phyloP scores from a whole-genome alignment of 768 basidiomycete genomes.

The Trametes cubensis region DNA sequence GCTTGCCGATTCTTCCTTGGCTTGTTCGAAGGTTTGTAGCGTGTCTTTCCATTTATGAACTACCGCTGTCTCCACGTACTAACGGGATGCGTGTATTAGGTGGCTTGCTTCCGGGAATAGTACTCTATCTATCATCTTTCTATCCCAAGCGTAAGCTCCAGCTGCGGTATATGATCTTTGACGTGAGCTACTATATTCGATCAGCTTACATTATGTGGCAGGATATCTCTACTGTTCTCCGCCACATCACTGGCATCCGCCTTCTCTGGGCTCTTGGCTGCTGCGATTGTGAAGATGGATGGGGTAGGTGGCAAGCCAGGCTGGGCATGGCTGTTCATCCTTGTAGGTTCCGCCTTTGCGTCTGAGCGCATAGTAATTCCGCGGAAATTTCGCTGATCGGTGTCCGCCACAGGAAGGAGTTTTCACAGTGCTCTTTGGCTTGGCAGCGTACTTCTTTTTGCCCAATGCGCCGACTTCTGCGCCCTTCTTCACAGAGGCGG shows the following conservation, averaged over 20 bases:
- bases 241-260: constrained; percentile 54
- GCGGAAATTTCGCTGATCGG: background rate
- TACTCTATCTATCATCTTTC: constrained; percentile 34
- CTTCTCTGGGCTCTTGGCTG: constrained; percentile 66
- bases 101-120: constrained; percentile 48
- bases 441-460: constrained; percentile 53
- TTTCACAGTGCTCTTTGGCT: constrained; percentile 62
- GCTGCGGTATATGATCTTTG: constrained; percentile 28
- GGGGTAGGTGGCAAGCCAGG: constrained; percentile 54
- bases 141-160: constrained; percentile 34
- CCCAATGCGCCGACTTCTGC: constrained; percentile 27
- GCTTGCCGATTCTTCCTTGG: constrained; percentile 55
- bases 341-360: constrained; percentile 37
- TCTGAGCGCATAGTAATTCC: constrained; percentile 40
- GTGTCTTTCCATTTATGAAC: background rate
- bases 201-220: background rate
- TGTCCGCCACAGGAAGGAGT: constrained; percentile 48
- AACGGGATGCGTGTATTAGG: constrained; percentile 7
- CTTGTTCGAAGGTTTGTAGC: constrained; percentile 54
- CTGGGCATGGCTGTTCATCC: constrained; percentile 72
- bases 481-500: constrained; percentile 19
- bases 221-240: constrained; percentile 43
- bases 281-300: constrained; percentile 59
- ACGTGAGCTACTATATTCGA: too few species aligned
- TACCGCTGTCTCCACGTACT: background rate